Percentiles rank a stretch among this genome's conserved stretches.
These are phyloP conservation scores for Rhytidiadelphus loreus DNA, from an alignment of 225 moss, liverwort and hornwort species.

Conservation along the genomic window DNA sequence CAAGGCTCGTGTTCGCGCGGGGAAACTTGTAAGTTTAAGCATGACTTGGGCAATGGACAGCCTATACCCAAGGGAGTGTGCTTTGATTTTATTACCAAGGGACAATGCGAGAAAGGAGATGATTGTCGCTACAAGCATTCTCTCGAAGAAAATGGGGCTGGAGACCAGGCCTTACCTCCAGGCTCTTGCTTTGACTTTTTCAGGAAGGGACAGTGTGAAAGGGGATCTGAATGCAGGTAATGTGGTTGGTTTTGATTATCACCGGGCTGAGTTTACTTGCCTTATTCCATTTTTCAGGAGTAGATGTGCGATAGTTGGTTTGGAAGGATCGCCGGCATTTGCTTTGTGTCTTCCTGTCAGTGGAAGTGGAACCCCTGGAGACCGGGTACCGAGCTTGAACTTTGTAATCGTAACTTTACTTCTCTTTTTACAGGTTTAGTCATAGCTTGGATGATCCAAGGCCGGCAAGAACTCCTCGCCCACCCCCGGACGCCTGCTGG, in stretches of 20 bases:
- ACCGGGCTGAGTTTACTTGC: neutral
- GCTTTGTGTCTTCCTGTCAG: neutral
- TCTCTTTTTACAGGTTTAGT: slow-evolving; percentile 48
- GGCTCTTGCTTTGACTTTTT: slow-evolving; percentile 92
- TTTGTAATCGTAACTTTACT: neutral
- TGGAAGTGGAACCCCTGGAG: neutral
- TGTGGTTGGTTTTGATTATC: neutral
- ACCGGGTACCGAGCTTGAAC: neutral
- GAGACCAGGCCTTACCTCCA: slow-evolving; percentile 54
- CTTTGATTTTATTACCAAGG: slow-evolving; percentile 86
- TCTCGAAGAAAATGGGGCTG: slow-evolving; percentile 39
- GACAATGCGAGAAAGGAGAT: slow-evolving; percentile 80
- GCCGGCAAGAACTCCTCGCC: slow-evolving; percentile 47
- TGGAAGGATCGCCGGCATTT: neutral
- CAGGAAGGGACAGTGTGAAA: slow-evolving; percentile 76
- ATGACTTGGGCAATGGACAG: slow-evolving; percentile 77
- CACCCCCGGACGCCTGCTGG: slow-evolving; percentile 87
- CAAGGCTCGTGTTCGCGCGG: slow-evolving; percentile 89
- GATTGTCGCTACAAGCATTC: slow-evolving; percentile 89
- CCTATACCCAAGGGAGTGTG: slow-evolving; percentile 89
- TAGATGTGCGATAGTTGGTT: neutral
- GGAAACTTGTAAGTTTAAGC: slow-evolving; percentile 76
- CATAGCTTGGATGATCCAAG: slow-evolving; percentile 72
- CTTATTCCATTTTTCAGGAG: neutral
- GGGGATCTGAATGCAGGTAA: slow-evolving; percentile 90